Evolutionary conservation across 1,284 basidiomycete genomes (phyloP).

Genomic region (Moesziomyces sp.): DNA sequence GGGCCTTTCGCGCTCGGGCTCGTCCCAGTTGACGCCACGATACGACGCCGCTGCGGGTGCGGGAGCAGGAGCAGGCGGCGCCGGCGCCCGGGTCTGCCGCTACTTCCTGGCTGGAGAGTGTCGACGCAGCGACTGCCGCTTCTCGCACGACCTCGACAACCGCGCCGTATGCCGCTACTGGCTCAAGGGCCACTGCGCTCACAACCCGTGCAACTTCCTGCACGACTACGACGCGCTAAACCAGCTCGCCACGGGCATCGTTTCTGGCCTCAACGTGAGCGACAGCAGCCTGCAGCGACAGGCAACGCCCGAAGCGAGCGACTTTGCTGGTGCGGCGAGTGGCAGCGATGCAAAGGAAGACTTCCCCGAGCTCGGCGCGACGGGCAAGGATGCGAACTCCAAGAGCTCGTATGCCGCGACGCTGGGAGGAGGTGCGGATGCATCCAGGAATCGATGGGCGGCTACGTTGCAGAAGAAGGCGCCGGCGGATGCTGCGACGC

Average conservation of each 20-base stretch:
- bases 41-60: slow-evolving; percentile 10
- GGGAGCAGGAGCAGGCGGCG: slow-evolving; percentile 12
- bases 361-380: slow-evolving; percentile 79
- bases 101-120: slow-evolving; percentile 98
- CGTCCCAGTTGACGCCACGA: slow-evolving; percentile 22
- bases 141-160: slow-evolving; percentile 71
- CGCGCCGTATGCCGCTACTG: slow-evolving; percentile 92
- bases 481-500: slow-evolving; percentile 22
- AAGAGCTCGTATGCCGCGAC: slow-evolving; percentile 42
- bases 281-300: slow-evolving; percentile 53
- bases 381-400: slow-evolving; percentile 10
- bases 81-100: slow-evolving; percentile 77
- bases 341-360: slow-evolving; percentile 72
- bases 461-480: slow-evolving; percentile 46
- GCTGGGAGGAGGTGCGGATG: slow-evolving; percentile 31
- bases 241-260: slow-evolving; percentile 72
- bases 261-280: slow-evolving; percentile 66
- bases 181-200: slow-evolving; percentile 83
- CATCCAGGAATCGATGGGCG: slow-evolving; percentile 57
- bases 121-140: slow-evolving; percentile 92
- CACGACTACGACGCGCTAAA: slow-evolving; percentile 72
- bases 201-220: slow-evolving; percentile 65
- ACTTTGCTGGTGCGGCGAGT: not conserved
- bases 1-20: slow-evolving; percentile 22
- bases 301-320: slow-evolving; percentile 65